Base-by-base conservation (phyloP, 352 stramenopile species). In the Phytopythium helicoides region DNA sequence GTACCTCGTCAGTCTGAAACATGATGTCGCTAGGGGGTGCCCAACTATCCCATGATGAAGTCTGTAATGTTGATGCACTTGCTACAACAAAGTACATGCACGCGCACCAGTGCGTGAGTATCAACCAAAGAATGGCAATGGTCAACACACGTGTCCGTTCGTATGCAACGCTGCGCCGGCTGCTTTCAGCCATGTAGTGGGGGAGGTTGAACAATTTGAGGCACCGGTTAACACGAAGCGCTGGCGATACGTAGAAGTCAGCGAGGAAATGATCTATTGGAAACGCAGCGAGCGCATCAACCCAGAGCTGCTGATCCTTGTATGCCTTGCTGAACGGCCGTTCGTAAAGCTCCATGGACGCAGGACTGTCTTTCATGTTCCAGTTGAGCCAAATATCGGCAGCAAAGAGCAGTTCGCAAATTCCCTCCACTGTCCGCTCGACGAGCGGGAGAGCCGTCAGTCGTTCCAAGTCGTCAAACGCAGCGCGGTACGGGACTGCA, bases 361-460 rank as follows among this genome's bases (percentile, higher is more conserved):
- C 56, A 0, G 76, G 47, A 3, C 67, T 67, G 16, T 81, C 65
- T 31, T 71, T 74, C 16, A 83, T 41, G 28, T 81, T 78, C 72
- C 70, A 86, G 46, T 81, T 81, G 18, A 81, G 60, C 75, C 71
- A 86, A 36, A 86, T 83, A 55, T 86, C 74, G 56, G 61, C 71
- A 0, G 54, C 71, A 26, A 83, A 86, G 7, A 79, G 31, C 23
- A 83, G 21, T 33, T 83, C 69, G n/a, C 72, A 77, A 1, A 52
- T 35, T 12, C 67, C 59, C 53, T 86, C 74, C 6, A 81, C 6
- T 16, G 56, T 51, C 3, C 62, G 72, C 3, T 62, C 52, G 6
- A 16, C 56, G 15, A 65, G 57, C 0, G 62, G 56, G 6, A 70
- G 34, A 22, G 54, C 58, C 4, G 36, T 47, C 3, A 56, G 58